These are phyloP conservation scores for Craterostigma plantagineum DNA, from an alignment of 257 asterid species.

Conservation along the genomic window DNA sequence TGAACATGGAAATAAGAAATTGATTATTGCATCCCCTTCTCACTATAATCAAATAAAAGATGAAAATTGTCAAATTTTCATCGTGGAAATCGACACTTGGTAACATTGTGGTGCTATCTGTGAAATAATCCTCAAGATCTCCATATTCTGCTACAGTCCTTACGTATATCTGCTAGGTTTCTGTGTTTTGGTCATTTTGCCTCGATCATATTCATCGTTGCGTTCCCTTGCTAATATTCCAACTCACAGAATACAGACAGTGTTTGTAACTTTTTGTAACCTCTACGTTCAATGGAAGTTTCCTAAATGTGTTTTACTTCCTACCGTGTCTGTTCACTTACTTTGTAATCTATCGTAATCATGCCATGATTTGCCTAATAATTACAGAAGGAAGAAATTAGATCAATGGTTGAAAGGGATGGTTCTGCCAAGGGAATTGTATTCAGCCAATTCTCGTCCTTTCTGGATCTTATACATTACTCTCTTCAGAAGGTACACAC, in stretches of 20 bases:
- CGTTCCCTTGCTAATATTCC: too few relatives aligned
- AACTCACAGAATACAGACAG: too few relatives aligned
- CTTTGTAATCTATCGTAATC: neutral
- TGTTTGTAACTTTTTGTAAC: too few relatives aligned
- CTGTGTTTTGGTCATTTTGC: too few relatives aligned
- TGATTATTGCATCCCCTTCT: neutral
- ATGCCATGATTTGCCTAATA: neutral
- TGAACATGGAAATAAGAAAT: slow-evolving; percentile 1
- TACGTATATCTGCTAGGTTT: too few relatives aligned
- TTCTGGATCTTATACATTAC: slow-evolving; percentile 79
- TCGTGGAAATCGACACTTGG: neutral
- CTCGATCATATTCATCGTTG: too few relatives aligned
- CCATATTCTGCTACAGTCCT: neutral
- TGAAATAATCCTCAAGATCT: neutral
- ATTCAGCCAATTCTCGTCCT: slow-evolving; percentile 86
- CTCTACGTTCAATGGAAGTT: too few relatives aligned
- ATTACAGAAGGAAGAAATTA: slow-evolving; percentile 78
- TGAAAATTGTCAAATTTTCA: neutral
- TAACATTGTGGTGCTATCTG: neutral
- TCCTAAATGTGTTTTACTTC: too few relatives aligned
- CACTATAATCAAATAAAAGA: too few relatives aligned
- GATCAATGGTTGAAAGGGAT: slow-evolving; percentile 86
- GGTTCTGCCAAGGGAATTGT: slow-evolving; percentile 94
- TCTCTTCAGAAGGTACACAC: slow-evolving; percentile 59
- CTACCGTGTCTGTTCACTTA: too few relatives aligned